A percentile compares a stretch with the other conserved stretches of the same genome.
These are phyloP conservation scores for Ampelomyces quisqualis DNA, from an alignment of 2,329 filamentous ascomycete species.

Conservation along the genomic window DNA sequence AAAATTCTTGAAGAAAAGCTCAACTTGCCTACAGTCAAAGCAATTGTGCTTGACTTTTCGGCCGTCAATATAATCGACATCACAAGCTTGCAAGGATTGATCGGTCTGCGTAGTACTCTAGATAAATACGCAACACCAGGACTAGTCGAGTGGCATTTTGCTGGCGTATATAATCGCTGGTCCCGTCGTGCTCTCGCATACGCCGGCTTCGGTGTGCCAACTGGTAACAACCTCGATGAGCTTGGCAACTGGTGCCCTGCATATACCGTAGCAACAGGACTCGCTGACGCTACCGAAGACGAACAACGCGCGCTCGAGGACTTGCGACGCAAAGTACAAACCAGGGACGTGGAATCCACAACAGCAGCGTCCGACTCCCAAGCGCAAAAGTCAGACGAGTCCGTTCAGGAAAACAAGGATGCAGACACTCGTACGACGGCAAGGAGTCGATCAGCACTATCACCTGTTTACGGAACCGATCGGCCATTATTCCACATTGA, in stretches of 20 bases:
- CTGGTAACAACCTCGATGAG: conserved; percentile 2
- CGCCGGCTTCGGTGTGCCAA: conserved; percentile 55
- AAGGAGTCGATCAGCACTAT: background rate
- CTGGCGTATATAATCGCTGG: conserved; percentile 57
- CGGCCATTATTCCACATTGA: conserved; percentile 35
- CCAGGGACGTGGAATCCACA: conserved; percentile 14
- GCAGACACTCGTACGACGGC: background rate
- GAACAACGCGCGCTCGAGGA: conserved; percentile 12
- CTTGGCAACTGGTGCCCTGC: conserved; percentile 25
- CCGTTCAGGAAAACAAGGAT: background rate
- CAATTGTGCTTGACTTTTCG: conserved; percentile 59
- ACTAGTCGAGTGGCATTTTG: conserved; percentile 49
- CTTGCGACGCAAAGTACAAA: conserved; percentile 1
- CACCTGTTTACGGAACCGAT: conserved; percentile 24
- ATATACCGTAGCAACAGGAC: conserved; percentile 21
- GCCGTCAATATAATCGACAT: conserved; percentile 59
- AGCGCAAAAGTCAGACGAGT: too few relatives aligned
- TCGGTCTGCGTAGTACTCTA: conserved; percentile 57
- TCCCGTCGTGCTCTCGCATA: conserved; percentile 57
- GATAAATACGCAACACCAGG: conserved; percentile 51
- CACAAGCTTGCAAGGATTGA: conserved; percentile 56
- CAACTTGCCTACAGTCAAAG: conserved; percentile 51
- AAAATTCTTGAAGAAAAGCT: conserved; percentile 10
- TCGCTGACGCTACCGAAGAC: conserved; percentile 19
- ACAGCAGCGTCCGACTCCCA: too few relatives aligned